A percentile compares a stretch with the other conserved stretches of the same genome.
Conservation (phyloP, 306 rosid genomes). For the Quillaja saponaria region DNA sequence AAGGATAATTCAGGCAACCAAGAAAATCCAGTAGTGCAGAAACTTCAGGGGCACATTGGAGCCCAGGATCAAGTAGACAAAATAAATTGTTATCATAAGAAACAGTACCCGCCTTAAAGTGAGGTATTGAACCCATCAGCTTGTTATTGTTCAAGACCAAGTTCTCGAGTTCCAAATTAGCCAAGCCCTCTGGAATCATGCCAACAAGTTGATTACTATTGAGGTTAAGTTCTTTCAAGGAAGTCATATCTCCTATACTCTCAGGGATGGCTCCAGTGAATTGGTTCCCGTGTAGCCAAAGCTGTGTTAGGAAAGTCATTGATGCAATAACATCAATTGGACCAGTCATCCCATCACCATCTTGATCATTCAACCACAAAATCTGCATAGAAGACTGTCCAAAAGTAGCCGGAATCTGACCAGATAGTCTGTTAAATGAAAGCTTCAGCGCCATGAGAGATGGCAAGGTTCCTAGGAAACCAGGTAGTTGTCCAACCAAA, state of each 20-base stretch:
- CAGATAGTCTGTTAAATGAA: conserved; percentile 52
- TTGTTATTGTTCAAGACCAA: conserved; percentile 66
- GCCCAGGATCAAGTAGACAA: conserved; percentile 62
- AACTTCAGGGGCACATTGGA: conserved; percentile 60
- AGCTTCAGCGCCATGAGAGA: conserved; percentile 64
- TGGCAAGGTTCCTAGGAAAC: conserved; percentile 59
- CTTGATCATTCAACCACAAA: conserved; percentile 81
- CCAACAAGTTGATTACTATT: conserved; percentile 72
- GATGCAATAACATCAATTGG: conserved; percentile 58
- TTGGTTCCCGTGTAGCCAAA: conserved; percentile 83
- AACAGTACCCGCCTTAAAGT: conserved; percentile 56
- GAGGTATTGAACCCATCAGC: conserved; percentile 75
- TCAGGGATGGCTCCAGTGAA: conserved; percentile 66
- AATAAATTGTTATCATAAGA: conserved; percentile 53
- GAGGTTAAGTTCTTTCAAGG: conserved; percentile 71
- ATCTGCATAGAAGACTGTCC: conserved; percentile 63
- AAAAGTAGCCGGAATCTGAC: conserved; percentile 57
- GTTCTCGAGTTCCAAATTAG: conserved; percentile 57
- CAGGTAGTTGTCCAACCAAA: conserved; percentile 70
- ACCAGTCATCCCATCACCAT: conserved; percentile 59
- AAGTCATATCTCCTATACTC: conserved; percentile 56
- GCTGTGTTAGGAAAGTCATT: conserved; percentile 58
- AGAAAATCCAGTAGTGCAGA: conserved; percentile 61
- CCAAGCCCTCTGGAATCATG: conserved; percentile 53
- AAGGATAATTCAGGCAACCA: conserved; percentile 56